Conservation (phyloP, 177 flowering plant species). For the Viscum album region DNA sequence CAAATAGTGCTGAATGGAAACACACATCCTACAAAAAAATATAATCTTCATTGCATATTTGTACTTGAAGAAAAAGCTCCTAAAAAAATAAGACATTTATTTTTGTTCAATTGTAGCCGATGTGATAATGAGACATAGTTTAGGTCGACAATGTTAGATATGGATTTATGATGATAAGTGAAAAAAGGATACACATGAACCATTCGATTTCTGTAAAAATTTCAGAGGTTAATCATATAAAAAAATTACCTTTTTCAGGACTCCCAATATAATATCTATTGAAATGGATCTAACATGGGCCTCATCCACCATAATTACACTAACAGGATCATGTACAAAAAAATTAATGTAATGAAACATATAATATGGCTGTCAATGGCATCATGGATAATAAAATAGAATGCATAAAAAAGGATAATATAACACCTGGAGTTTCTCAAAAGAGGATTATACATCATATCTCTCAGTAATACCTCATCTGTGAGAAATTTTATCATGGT, state of each 20-base stretch:
- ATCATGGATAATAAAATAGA: no score
- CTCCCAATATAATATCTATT: conserved; percentile 42
- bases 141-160: conserved; percentile 88
- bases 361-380: no score
- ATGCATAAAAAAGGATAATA: not conserved
- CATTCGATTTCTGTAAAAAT: not conserved
- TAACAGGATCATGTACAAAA: conserved; percentile 17
- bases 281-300: conserved; percentile 95
- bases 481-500: conserved; percentile 86
- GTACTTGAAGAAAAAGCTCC: conserved; percentile 37
- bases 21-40: not conserved
- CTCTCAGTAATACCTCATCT: conserved; percentile 90
- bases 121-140: conserved; percentile 72
- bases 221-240: no score
- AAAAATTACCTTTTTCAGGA: no score
- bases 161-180: conserved; percentile 19
- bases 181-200: not conserved
- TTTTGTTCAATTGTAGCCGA: conserved; percentile 98
- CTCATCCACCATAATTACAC: conserved; percentile 98
- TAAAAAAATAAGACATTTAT: conserved; percentile 62
- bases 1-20: not conserved
- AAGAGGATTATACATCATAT: conserved; percentile 99
- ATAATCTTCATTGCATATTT: conserved; percentile 1
- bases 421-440: conserved; percentile 76
- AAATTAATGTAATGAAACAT: not conserved